Base-by-base conservation (phyloP, 208 protist genomes). In the Leishmania guyanensis region DNA sequence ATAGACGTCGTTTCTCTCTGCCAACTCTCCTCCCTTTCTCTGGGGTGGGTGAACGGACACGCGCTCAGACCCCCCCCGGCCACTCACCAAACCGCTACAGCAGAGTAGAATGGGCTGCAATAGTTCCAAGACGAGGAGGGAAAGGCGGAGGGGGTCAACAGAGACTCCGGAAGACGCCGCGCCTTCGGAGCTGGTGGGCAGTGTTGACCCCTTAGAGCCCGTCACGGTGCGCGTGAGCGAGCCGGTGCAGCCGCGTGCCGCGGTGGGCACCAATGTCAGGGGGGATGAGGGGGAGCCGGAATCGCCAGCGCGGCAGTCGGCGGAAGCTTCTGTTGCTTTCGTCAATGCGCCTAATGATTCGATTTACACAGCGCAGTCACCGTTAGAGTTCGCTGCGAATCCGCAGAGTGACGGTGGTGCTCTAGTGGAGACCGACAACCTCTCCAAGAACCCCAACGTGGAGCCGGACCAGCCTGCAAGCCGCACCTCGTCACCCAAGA, bases 91-190 rank as follows among this genome's bases (percentile, higher is more conserved):
- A 39, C 36, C 36, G 36, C 36, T 39, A 39, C 36, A 36, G 3
- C 36, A 69, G 65, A n/a, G 29, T 17, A 26, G 39, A 62, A 86
- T 86, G 82, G 82, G 82, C n/a, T 86, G 82, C 78, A 79, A 69
- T n/a, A 58, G 50, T 16, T 74, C 76, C 33, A 86, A 86, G 66
- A 82, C 82, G 22, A 79, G 74, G 64, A 74, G 60, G 68, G 65
- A 56, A 36, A 71, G 71, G 62, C 53, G 29, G 1, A 69, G 48
- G 50, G 36, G 33, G 48, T 29, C 22, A n/a, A 26, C 56, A 50
- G 75, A 51, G 73, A 66, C 58, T 22, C 16, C 39, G 29, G 39
- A 33, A 58, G 51, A 53, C 33, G 20, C 53, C 1, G 51, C 66
- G n/a, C 17, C 50, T 0, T 69, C 29, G 0, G 29, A 17, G 75